Base-by-base conservation (phyloP, 305 asterid species). In the Fraxinus latifolia region DNA sequence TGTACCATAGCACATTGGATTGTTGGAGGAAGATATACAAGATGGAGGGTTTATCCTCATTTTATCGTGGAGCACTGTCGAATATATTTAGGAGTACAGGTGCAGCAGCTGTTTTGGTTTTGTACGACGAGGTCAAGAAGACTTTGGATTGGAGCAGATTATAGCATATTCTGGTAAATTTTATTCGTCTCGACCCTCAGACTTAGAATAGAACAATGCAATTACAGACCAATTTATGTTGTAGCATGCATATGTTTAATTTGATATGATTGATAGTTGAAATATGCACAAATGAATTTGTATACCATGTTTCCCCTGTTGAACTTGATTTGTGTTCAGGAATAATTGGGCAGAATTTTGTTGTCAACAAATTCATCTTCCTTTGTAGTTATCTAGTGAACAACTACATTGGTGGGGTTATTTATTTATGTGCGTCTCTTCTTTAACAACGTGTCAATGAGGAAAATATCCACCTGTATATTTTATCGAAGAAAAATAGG, bases 21-120 rank as follows among this genome's bases (percentile, higher is more conserved):
- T 95, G 98, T 78, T 95, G 99, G 99, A 84, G 88, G 81, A 94
- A 83, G 89, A 93, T 95, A 34, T 90, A 93, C 72, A 86, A 4
- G 88, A 85, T 33, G 1, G 99, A 94, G 88, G 99, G 99, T 5
- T 33, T 90, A n/a, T 84, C 84, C 1, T 94, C 99, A 21, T 95
- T 94, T 82, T 95, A 95, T 83, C 97, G 99, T 0, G 99, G 99
- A 84, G 97, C 98, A 32, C 72, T 95, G 83, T 95, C 99, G 5
- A 95, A 94, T 84, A 84, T 95, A 8, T 94, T 95, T 87, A 91
- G 99, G 90, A 95, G 99, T 77, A 90, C 96, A 1, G 99, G 99
- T 12, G 97, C 99, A 0, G 98, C 99, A 0, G 96, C 98, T 32
- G 96, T 95, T 85, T 81, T 95, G 77, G 99, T 95, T 77, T 89